These are phyloP conservation scores for Zoysia matrella DNA, from an alignment of 202 grass and related monocot genomes.

Conservation along the genomic window DNA sequence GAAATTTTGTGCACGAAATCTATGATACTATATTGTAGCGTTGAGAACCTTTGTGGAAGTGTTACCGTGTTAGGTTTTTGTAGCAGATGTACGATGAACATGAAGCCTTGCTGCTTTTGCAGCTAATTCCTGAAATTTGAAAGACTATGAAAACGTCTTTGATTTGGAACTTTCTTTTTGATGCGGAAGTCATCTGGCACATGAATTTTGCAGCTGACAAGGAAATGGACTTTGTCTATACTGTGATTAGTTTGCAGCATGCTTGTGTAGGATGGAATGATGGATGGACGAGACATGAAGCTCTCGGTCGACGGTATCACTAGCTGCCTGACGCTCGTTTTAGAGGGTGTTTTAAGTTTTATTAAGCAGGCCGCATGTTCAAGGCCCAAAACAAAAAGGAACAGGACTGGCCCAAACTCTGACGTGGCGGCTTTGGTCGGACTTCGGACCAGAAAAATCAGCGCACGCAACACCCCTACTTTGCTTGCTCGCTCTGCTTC, in stretches of 20 bases:
- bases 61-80: conserved; percentile 9
- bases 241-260: too few species aligned
- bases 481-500: background rate
- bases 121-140: background rate
- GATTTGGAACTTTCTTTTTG: too few species aligned
- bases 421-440: background rate
- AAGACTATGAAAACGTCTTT: background rate
- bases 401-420: background rate
- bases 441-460: background rate
- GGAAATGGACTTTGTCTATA: too few species aligned
- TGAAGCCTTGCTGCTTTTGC: conserved; percentile 1
- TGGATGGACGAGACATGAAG: too few species aligned
- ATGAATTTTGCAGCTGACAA: too few species aligned
- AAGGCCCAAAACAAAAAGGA: background rate
- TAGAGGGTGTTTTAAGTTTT: too few species aligned
- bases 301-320: too few species aligned
- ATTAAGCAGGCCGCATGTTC: background rate
- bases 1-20: background rate
- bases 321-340: too few species aligned
- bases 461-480: background rate
- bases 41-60: background rate
- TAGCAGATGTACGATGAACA: background rate
- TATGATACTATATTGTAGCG: conserved; percentile 2
- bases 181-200: too few species aligned
- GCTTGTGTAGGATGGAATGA: too few species aligned